Percentiles rank a stretch among this genome's conserved stretches.
Evolutionary conservation across 2,329 filamentous ascomycete species (phyloP).

Genomic region (Plenodomus biglobosus): DNA sequence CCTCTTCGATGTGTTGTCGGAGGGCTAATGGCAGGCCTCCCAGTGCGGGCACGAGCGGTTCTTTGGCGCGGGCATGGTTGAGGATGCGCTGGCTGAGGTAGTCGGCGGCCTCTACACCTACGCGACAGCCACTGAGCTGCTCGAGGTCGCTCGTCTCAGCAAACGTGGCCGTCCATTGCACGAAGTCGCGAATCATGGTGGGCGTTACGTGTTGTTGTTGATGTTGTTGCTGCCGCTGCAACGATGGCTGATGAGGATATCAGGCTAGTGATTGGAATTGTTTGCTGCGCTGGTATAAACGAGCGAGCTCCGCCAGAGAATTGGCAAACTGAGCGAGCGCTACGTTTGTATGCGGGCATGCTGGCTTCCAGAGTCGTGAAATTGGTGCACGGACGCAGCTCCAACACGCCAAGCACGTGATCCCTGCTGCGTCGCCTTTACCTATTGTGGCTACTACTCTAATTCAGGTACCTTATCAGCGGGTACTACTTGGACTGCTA

Average conservation of each 20-base stretch:
- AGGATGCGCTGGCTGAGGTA: constrained; percentile 77
- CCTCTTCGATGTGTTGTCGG: constrained; percentile 71
- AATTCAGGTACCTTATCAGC: constrained; percentile 12
- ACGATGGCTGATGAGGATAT: neutral
- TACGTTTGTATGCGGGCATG: constrained; percentile 1
- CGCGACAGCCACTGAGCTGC: constrained; percentile 70
- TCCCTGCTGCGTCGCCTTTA: constrained; percentile 4
- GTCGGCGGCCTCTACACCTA: constrained; percentile 87
- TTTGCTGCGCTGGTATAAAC: neutral
- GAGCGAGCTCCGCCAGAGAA: constrained; percentile 3
- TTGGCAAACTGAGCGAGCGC: neutral
- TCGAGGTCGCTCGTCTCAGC: constrained; percentile 63
- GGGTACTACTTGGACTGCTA: too few species aligned
- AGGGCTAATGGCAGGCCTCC: constrained; percentile 84
- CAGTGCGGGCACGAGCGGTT: constrained; percentile 86
- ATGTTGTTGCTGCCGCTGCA: neutral
- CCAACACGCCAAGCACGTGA: constrained; percentile 9
- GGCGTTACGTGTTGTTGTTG: constrained; percentile 19
- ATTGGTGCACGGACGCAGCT: constrained; percentile 11
- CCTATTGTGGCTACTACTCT: constrained; percentile 10
- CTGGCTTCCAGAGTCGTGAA: constrained; percentile 5
- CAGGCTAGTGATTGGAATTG: constrained; percentile 15
- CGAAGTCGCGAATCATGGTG: constrained; percentile 53
- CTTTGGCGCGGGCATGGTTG: constrained; percentile 58
- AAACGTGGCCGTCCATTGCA: constrained; percentile 59